Evolutionary conservation across 2,329 filamentous ascomycete species (phyloP).

Genomic region (Xylariaceae sp.): DNA sequence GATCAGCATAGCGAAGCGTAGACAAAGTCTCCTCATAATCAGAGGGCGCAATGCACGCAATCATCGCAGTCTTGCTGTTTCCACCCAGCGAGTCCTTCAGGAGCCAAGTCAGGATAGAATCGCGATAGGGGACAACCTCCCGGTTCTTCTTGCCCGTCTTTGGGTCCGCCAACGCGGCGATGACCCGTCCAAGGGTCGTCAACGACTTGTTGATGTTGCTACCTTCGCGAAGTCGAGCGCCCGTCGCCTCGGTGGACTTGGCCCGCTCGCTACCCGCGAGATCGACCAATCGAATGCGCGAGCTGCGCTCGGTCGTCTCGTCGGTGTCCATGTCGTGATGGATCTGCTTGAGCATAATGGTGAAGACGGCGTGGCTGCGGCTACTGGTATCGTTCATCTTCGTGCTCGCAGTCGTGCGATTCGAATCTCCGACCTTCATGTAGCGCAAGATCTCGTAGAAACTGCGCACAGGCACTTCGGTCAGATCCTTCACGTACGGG

Average conservation of each 20-base stretch:
- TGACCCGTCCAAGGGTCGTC: slow-evolving; percentile 90
- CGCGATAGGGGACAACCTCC: slow-evolving; percentile 79
- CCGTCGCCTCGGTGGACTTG: slow-evolving; percentile 92
- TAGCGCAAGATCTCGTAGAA: slow-evolving; percentile 81
- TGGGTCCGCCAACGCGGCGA: slow-evolving; percentile 76
- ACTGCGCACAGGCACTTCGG: slow-evolving; percentile 84
- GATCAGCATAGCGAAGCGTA: slow-evolving; percentile 92
- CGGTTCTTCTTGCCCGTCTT: slow-evolving; percentile 50
- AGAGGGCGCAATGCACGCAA: slow-evolving; percentile 89
- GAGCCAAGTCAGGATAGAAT: slow-evolving; percentile 78
- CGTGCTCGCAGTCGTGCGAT: slow-evolving; percentile 83
- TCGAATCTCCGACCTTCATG: slow-evolving; percentile 86
- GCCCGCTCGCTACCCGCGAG: slow-evolving; percentile 91
- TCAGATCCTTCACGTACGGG: slow-evolving; percentile 94
- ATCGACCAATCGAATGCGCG: slow-evolving; percentile 90
- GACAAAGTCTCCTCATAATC: slow-evolving; percentile 98
- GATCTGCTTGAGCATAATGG: slow-evolving; percentile 96
- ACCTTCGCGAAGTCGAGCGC: slow-evolving; percentile 82
- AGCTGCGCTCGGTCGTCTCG: slow-evolving; percentile 91
- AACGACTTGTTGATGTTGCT: slow-evolving; percentile 99
- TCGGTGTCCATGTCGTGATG: slow-evolving; percentile 97
- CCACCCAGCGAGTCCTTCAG: slow-evolving; percentile 93
- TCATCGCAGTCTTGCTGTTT: slow-evolving; percentile 99
- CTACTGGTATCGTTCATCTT: slow-evolving; percentile 99
- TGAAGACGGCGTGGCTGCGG: slow-evolving; percentile 95